phyloP scores from a whole-genome alignment of 768 basidiomycete genomes.

The Pleurotus cornucopiae region DNA sequence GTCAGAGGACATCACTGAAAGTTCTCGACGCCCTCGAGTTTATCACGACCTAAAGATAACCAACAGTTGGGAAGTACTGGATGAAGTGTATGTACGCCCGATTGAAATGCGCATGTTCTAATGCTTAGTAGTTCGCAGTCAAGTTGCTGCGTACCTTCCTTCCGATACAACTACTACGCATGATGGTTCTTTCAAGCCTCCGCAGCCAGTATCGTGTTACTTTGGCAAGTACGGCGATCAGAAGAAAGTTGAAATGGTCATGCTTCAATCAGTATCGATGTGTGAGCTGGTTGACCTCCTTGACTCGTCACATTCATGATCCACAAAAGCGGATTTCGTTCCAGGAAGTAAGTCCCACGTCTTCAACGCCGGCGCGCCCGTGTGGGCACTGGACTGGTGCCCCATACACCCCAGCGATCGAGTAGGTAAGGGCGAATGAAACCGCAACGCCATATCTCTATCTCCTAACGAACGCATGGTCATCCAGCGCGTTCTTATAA shows the following conservation, averaged over 20 bases:
- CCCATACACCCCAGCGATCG: conserved; percentile 65
- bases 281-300: conserved; percentile 34
- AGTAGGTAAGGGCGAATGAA: conserved; percentile 30
- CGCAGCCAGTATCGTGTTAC: conserved; percentile 54
- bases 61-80: conserved; percentile 42
- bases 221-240: conserved; percentile 65
- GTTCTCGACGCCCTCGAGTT: conserved; percentile 55
- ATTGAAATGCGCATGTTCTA: conserved; percentile 6
- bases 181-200: conserved; percentile 44
- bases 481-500: conserved; percentile 45
- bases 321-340: conserved; percentile 49
- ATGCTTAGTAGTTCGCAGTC: conserved; percentile 30
- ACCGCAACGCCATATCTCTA: too few species aligned
- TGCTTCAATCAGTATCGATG: conserved; percentile 55
- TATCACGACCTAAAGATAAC: conserved; percentile 39
- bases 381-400: conserved; percentile 95
- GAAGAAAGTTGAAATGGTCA: conserved; percentile 38
- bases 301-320: background rate
- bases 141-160: conserved; percentile 58
- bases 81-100: conserved; percentile 37
- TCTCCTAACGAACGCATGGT: background rate
- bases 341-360: conserved; percentile 60
- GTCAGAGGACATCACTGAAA: conserved; percentile 33
- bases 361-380: conserved; percentile 84
- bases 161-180: conserved; percentile 44